Base-by-base conservation (phyloP, 2,329 filamentous ascomycete genomes). In the Cadophora gregata region DNA sequence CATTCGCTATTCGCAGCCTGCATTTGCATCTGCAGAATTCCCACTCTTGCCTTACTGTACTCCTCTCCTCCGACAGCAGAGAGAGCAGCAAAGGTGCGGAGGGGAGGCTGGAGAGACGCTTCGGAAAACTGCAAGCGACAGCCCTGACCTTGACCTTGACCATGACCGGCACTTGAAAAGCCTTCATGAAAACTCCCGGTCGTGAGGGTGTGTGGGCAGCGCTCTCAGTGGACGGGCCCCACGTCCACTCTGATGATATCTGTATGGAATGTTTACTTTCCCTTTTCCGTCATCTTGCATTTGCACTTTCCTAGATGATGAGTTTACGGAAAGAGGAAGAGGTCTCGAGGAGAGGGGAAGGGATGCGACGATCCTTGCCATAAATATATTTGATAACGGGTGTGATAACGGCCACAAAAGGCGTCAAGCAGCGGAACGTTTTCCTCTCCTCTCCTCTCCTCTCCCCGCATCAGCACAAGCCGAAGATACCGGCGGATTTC, bases 161-260 rank as follows among this genome's bases (percentile, higher is more conserved):
- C 36, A 21, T 47, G 42, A 31, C 62, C 69, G 69, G 65, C 69
- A 69, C 69, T 69, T 69, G 59, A 60, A 69, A 63, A 66, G 65
- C 67, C 64, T 69, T 64, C 51, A 59, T 50, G 48, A 47, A 36
- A 48, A 64, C 21, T 67, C 67, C 69, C 67, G 68, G 59, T 24
- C 36, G 25, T 50, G 36, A 14, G 67, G 65, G 59, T 51, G 59
- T 63, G 69, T 66, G 67, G 67, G 53, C 69, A 65, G n/a, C 21
- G 5, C 8, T 63, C 42, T 63, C 60, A 59, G 42, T 66, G 59
- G 64, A 53, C 36, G 6, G n/a, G 12, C 29, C 16, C 12, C 5
- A 19, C 14, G 24, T 42, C 38, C 19, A 36, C 33, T 36, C 7
- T 36, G 33, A 36, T 14, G 33, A 36, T 36, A 14, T 16, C 31